Percentiles rank a stretch among this genome's conserved stretches.
phyloP scores from a whole-genome alignment of 1,139 yeast genomes.

The Scheffersomyces stambukii region DNA sequence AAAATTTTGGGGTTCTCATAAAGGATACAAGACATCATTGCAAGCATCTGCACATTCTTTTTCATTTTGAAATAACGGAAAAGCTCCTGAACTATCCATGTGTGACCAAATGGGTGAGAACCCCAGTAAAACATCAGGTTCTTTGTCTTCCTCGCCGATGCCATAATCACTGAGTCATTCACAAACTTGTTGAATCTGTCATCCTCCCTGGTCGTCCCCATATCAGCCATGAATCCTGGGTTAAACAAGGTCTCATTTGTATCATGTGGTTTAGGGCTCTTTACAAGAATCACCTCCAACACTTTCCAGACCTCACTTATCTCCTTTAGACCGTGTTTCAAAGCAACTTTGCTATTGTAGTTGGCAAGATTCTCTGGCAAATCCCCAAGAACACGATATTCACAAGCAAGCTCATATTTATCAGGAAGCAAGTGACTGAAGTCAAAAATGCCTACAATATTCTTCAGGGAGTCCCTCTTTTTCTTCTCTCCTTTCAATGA shows the following conservation, averaged over 20 bases:
- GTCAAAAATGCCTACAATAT: conserved; percentile 61
- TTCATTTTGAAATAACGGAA: conserved; percentile 59
- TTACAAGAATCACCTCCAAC: conserved; percentile 42
- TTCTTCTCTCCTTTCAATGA: conserved; percentile 16
- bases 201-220: conserved; percentile 1
- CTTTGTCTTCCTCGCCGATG: no score
- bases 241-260: not conserved
- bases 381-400: conserved; percentile 68
- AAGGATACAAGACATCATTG: conserved; percentile 75
- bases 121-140: conserved; percentile 64
- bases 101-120: conserved; percentile 74
- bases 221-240: conserved; percentile 1
- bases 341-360: conserved; percentile 72
- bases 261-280: conserved; percentile 14
- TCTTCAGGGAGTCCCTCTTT: conserved; percentile 22
- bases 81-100: conserved; percentile 65
- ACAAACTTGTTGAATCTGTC: no score
- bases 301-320: conserved; percentile 78
- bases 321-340: conserved; percentile 54
- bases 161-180: no score
- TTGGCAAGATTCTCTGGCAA: conserved; percentile 61
- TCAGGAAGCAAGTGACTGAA: conserved; percentile 72
- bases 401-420: conserved; percentile 69
- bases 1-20: conserved; percentile 35
- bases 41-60: conserved; percentile 83